Evolutionary conservation across 1,139 yeast species (phyloP).

Genomic region (Blastobotrys illinoisensis): DNA sequence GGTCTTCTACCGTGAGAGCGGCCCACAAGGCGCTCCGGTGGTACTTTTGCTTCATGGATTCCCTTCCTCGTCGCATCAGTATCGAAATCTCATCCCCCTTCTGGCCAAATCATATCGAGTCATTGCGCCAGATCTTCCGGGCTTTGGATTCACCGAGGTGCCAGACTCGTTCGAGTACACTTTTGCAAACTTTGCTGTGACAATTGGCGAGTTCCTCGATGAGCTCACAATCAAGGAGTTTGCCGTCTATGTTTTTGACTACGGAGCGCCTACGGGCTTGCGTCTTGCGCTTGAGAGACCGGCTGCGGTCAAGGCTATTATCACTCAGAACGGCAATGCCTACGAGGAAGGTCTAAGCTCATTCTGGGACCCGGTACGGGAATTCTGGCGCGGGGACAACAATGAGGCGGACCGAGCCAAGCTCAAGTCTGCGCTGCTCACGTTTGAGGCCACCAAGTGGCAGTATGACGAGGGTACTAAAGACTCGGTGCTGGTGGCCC

Average conservation of each 20-base stretch:
- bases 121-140: slow-evolving; percentile 44
- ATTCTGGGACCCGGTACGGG: slow-evolving; percentile 38
- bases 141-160: slow-evolving; percentile 39
- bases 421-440: slow-evolving; percentile 22
- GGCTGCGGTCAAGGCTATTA: slow-evolving; percentile 29
- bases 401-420: slow-evolving; percentile 15
- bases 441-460: slow-evolving; percentile 21
- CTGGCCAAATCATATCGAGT: slow-evolving; percentile 37
- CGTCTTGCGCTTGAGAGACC: slow-evolving; percentile 36
- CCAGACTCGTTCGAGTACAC: slow-evolving; percentile 28
- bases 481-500: slow-evolving; percentile 30
- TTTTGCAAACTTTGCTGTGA: slow-evolving; percentile 34
- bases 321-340: slow-evolving; percentile 43
- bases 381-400: slow-evolving; percentile 31
- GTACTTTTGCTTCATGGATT: slow-evolving; percentile 41
- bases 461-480: slow-evolving; percentile 36
- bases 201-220: slow-evolving; percentile 34
- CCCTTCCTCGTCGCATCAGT: slow-evolving; percentile 42
- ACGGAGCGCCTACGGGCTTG: slow-evolving; percentile 42
- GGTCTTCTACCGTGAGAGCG: slow-evolving; percentile 40
- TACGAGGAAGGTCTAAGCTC: slow-evolving; percentile 38
- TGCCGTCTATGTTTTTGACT: slow-evolving; percentile 39
- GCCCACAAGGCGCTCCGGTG: slow-evolving; percentile 30
- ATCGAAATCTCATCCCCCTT: slow-evolving; percentile 35
- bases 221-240: slow-evolving; percentile 28